These are phyloP conservation scores for Aspergillus cavernicola DNA, from an alignment of 495 filamentous ascomycete genomes.

Conservation along the genomic window DNA sequence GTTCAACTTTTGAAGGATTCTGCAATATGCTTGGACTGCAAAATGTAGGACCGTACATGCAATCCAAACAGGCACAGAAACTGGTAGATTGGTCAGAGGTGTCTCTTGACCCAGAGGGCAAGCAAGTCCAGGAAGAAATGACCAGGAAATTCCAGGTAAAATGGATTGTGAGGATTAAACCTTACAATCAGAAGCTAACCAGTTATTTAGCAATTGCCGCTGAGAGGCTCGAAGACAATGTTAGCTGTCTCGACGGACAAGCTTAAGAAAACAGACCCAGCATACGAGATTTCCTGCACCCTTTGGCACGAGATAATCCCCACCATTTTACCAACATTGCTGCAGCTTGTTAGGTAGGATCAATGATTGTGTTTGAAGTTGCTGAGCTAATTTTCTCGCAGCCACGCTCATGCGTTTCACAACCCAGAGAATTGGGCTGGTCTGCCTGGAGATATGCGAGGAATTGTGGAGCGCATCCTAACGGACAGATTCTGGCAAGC, in stretches of 20 bases:
- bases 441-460: constrained; percentile 72
- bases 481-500: constrained; percentile 99
- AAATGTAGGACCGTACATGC: constrained; percentile 75
- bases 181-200: constrained; percentile 6
- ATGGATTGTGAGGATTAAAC: background rate
- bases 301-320: constrained; percentile 85
- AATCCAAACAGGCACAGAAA: constrained; percentile 65
- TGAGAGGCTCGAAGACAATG: constrained; percentile 85
- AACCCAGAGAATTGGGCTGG: constrained; percentile 79
- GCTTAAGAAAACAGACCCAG: constrained; percentile 61
- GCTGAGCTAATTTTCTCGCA: constrained; percentile 31
- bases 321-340: constrained; percentile 76
- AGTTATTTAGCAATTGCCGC: constrained; percentile 58
- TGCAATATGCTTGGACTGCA: constrained; percentile 74
- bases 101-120: constrained; percentile 73
- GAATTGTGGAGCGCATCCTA: constrained; percentile 74
- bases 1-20: constrained; percentile 75
- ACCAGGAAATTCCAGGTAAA: constrained; percentile 60
- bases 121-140: constrained; percentile 70
- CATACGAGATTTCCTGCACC: constrained; percentile 65
- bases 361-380: background rate
- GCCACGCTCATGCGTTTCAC: constrained; percentile 90
- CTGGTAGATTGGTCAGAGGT: constrained; percentile 79
- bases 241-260: constrained; percentile 87
- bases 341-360: constrained; percentile 74